Conservation (phyloP, 106 monocot species). For the Allium cepa region DNA sequence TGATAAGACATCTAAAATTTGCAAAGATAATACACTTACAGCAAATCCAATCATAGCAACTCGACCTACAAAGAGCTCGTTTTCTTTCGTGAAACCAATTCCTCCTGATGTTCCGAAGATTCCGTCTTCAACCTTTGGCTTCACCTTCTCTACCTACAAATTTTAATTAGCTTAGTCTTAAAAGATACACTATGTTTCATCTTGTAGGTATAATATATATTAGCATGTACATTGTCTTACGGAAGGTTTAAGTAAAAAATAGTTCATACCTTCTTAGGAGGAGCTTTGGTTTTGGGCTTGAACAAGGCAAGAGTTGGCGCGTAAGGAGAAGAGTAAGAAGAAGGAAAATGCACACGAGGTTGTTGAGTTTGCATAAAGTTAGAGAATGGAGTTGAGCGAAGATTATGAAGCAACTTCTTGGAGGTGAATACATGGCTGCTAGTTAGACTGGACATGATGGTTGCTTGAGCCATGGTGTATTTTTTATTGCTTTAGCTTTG, state of each 20-base stretch:
- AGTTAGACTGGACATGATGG: conserved; percentile 48
- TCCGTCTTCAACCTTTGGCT: conserved; percentile 76
- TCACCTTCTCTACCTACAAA: conserved; percentile 21
- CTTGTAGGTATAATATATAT: too few species aligned
- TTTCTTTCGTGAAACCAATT: conserved; percentile 92
- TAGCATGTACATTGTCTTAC: too few species aligned
- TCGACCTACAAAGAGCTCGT: conserved; percentile 93
- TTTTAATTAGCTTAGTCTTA: too few species aligned
- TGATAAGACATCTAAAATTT: too few species aligned
- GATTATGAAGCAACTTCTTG: conserved; percentile 28
- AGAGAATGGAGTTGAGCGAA: conserved; percentile 37
- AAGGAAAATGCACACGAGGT: not conserved
- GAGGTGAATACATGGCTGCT: conserved; percentile 20
- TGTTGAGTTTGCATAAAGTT: conserved; percentile 16
- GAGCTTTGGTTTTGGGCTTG: conserved; percentile 60
- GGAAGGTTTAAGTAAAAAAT: too few species aligned
- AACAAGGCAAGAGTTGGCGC: conserved; percentile 41
- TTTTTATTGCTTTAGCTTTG: too few species aligned
- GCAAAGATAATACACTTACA: conserved; percentile 20
- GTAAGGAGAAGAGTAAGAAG: conserved; percentile 16
- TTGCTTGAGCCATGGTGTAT: conserved; percentile 59
- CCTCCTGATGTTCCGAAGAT: conserved; percentile 97
- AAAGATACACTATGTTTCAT: too few species aligned
- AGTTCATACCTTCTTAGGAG: conserved; percentile 32
- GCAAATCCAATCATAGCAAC: conserved; percentile 99